Conservation (phyloP, 1,284 basidiomycete species). For the Heterobasidion parviporum region DNA sequence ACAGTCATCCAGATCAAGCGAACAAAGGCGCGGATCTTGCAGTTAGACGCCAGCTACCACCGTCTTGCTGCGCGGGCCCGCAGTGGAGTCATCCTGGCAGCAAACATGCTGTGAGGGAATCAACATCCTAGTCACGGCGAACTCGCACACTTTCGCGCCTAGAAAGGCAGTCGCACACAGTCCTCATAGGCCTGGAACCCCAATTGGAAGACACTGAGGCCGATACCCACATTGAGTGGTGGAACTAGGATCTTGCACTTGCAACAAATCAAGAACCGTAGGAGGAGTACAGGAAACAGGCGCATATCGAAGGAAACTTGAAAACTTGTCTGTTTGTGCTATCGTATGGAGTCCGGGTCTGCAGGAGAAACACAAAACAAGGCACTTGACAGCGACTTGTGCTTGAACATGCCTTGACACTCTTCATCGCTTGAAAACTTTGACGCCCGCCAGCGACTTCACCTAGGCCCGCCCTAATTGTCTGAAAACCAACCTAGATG, state of each 20-base stretch:
- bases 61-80: background rate
- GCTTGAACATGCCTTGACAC: slow-evolving; percentile 16
- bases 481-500: background rate
- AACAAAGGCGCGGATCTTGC: background rate
- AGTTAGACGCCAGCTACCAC: background rate
- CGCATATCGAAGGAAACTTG: slow-evolving; percentile 31
- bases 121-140: background rate
- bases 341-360: slow-evolving; percentile 22
- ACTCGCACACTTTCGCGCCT: background rate
- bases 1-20: background rate
- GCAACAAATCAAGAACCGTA: slow-evolving; percentile 12
- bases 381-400: slow-evolving; percentile 20
- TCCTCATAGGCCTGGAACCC: background rate
- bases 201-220: background rate
- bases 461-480: slow-evolving; percentile 11
- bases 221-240: background rate
- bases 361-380: slow-evolving; percentile 16
- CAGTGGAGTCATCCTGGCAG: background rate
- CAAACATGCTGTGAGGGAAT: background rate
- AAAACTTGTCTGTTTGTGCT: slow-evolving; percentile 35
- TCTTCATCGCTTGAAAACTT: slow-evolving; percentile 21
- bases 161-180: background rate
- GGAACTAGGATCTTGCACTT: slow-evolving; percentile 10
- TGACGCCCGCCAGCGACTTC: slow-evolving; percentile 20
- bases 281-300: slow-evolving; percentile 14